Evolutionary conservation across 2,329 filamentous ascomycete genomes (phyloP), one percentile per base, ranked within the genome.

Genomic region (Pseudopithomyces maydicus): DNA sequence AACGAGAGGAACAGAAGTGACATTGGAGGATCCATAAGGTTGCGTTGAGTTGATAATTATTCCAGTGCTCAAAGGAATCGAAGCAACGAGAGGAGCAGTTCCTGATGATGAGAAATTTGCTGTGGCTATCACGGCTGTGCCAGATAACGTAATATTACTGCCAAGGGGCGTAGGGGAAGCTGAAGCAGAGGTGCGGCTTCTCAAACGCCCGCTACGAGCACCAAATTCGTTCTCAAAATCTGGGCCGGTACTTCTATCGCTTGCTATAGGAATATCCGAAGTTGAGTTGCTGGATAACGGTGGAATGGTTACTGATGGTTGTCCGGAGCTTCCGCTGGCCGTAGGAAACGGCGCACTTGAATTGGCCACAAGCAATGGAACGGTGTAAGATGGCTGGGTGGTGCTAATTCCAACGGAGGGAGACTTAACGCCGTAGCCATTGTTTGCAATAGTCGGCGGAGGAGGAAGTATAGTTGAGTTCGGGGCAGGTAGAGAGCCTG

Each of bases 271-370:
- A 5, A 43, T 5, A 11, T 8, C 29, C 7, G 41, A 32, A 38
- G 23, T 57, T 11, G 52, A 53, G 29, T 55, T 57, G n/a, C 44
- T 22, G 2, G 53, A 58, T 7, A 46, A 17, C n/a, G 52, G 39
- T 14, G 52, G 55, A 12, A 51, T n/a, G n/a, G 56, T 57, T 0
- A 59, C 32, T 7, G 62, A 62, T 23, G 56, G 54, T 36, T 51
- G 52, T 20, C 19, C 48, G 15, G 48, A 53, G 11, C 22, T 39
- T 19, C 44, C 26, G 32, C 45, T 47, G 14, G 36, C 17, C 15
- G 52, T 51, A 1, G 49, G 56, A 14, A 55, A 36, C 10, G 19
- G 29, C 10, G 42, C 39, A 35, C 42, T 57, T 11, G 55, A 57
- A 38, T 56, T 57, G 20, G 51, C 35, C 1, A 51, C 58, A 15